Conservation (phyloP, 495 filamentous ascomycete genomes). For the Podospora conica region DNA sequence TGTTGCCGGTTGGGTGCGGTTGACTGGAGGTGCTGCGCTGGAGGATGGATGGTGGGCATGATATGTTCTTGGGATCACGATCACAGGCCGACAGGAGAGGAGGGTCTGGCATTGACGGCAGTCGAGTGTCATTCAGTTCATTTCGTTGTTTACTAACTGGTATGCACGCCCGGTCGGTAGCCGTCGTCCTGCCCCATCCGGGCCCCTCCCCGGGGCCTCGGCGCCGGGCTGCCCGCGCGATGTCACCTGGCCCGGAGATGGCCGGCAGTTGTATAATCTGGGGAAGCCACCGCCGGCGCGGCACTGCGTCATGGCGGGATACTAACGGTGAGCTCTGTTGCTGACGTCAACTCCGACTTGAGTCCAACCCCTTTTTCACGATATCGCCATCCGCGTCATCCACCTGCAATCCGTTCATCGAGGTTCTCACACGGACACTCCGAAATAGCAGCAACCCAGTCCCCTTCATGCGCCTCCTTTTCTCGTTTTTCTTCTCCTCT, state of each 20-base stretch:
- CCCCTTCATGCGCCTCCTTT: not conserved
- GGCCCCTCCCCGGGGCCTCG: not conserved
- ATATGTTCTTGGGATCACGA: not conserved
- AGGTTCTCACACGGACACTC: not conserved
- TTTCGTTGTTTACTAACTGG: not conserved
- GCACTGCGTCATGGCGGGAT: not conserved
- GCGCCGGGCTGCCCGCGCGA: not conserved
- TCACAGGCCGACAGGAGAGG: not conserved
- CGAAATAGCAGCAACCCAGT: not conserved
- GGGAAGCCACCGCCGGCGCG: not conserved
- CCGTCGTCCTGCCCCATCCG: not conserved
- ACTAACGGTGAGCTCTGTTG: not conserved
- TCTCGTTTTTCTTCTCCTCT: not conserved
- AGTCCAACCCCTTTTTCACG: not conserved
- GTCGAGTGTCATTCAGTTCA: not conserved
- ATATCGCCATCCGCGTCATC: not conserved
- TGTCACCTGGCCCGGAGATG: not conserved
- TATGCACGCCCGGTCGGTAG: not conserved
- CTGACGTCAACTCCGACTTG: not conserved
- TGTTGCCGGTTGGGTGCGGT: not conserved
- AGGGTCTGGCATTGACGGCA: no score
- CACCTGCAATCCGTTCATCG: not conserved
- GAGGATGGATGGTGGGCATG: not conserved
- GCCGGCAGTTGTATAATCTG: not conserved
- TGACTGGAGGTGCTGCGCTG: not conserved